Base-by-base conservation (phyloP, 2,329 filamentous ascomycete species). In the Curvularia sp. region DNA sequence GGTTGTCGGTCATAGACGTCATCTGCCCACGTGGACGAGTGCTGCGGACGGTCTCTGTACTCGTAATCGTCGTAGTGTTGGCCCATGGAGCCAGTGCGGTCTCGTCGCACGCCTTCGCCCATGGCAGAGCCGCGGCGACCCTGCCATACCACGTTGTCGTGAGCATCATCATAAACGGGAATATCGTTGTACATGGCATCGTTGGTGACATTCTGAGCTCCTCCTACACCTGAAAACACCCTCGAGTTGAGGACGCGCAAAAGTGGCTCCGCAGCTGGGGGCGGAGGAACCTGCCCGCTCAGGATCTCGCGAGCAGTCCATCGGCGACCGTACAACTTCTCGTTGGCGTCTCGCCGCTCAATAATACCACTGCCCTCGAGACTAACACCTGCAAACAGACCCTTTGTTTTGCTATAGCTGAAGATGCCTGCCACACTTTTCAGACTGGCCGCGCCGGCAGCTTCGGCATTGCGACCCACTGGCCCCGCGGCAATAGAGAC, bases 371-470 rank as follows among this genome's bases (percentile, higher is more conserved):
- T 94, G 21, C 95, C 95, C 77, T 99, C 95, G 66, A 99, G 82
- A 68, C 91, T 96, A 47, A 99, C 93, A 74, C 95, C 95, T 5
- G 95, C 95, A 70, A 99, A 99, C 30, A 99, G 81, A 19, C 95
- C 95, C 81, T 97, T 98, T 12, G 95, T 99, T 81, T 97, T 98
- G 76, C 90, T 95, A 83, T 99, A 99, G 71, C 91, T 92, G 82
- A 99, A 99, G 49, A 99, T 89, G 52, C 92, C 95, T 0, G 93
- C 91, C 8, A 98, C 90, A 63, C 92, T 89, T 81, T 88, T 94
- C 63, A 96, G 83, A 67, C 92, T 97, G 7, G 95, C 95, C 13
- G 93, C 94, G 63, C 95, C 95, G 34, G 95, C 94, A 12, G 95
- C 95, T 79, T 99, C 95, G 45, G 94, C 95, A 78, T 97, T 98